Percentiles rank a stretch among this genome's conserved stretches.
Evolutionary conservation across 257 asterid genomes (phyloP).

Genomic region (Apocynum venetum): DNA sequence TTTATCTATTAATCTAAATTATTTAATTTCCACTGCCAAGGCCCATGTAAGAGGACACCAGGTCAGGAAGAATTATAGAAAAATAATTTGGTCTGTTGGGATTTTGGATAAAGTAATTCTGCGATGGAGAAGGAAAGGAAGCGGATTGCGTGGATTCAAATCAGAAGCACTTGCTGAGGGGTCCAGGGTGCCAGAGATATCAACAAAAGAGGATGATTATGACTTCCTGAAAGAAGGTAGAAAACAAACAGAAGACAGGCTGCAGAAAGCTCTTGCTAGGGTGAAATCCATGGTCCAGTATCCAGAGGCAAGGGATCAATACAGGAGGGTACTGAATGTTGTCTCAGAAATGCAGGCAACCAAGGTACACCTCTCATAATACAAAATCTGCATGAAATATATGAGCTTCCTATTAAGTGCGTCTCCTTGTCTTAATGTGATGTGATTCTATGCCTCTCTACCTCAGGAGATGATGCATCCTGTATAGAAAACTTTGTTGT

Average conservation of each 20-base stretch:
- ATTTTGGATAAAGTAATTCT: conserved; percentile 77
- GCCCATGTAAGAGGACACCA: conserved; percentile 97
- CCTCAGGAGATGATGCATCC: not conserved
- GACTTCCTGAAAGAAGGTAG: conserved; percentile 84
- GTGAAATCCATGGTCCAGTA: conserved; percentile 94
- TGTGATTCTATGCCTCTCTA: not conserved
- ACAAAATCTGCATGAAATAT: not conserved
- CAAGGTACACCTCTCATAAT: conserved; percentile 40
- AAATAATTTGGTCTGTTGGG: conserved; percentile 90
- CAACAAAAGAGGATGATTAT: conserved; percentile 69
- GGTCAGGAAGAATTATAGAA: conserved; percentile 79
- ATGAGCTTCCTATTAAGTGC: not conserved
- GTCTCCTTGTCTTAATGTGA: not conserved
- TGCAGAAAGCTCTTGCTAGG: conserved; percentile 80
- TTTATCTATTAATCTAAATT: not conserved
- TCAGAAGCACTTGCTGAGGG: conserved; percentile 52
- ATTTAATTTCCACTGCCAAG: conserved; percentile 39
- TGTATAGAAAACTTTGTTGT: not conserved
- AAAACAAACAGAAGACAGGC: conserved; percentile 75
- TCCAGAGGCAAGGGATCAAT: conserved; percentile 93
- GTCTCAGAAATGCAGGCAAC: conserved; percentile 82
- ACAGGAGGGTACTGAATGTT: conserved; percentile 76
- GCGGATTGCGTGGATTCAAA: conserved; percentile 75
- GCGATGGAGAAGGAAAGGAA: conserved; percentile 86
- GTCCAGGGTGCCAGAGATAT: conserved; percentile 35